Base-by-base conservation (phyloP, 1,284 basidiomycete genomes). In the Naganishia cerealis region DNA sequence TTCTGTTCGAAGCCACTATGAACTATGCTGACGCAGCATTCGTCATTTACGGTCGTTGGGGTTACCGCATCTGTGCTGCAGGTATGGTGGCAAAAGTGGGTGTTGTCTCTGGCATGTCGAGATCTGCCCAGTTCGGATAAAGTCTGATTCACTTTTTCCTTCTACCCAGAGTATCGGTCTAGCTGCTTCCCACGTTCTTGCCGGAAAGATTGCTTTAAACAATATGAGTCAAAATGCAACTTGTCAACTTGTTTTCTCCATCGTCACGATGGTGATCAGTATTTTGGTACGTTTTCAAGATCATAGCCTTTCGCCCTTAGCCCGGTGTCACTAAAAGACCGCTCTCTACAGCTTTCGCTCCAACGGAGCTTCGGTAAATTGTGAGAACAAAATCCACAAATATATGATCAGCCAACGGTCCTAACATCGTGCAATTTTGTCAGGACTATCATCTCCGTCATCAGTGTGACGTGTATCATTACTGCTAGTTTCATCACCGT, bases 21-120 rank as follows among this genome's bases (percentile, higher is more conserved):
- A 75, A 79, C 72, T 76, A 73, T 43, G 76, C 74, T 66, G 77
- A 79, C 65, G 78, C 75, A 26, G 77, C 76, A 48, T 73, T 70
- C 59, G 70, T 79, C 57, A 72, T 79, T 54, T 77, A 75, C 59
- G 78, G 78, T 56, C 72, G 72, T 67, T 73, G 72, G 71, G 77
- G 76, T 40, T 69, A 71, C 42, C 71, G 72, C 43, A 71, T 76
- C 52, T 71, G 77, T 53, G 76, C 73, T 42, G 67, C 67, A 39
- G 75, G 75, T 59, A 72, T 77, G 68, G 71, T 77, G 13, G 70
- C 75, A 62, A 77, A 77, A 71, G 75, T 74, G 50, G 53, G 73
- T 59, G 16, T 13, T 24, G 21, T 43, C 7, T 29, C 16, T 36
- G 39, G 39, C 36, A 6, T 24, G 16, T 43, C 13, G 15, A 39